Evolutionary conservation across 148 eudicot genomes (phyloP).

Genomic region (Heliosperma pusillum): DNA sequence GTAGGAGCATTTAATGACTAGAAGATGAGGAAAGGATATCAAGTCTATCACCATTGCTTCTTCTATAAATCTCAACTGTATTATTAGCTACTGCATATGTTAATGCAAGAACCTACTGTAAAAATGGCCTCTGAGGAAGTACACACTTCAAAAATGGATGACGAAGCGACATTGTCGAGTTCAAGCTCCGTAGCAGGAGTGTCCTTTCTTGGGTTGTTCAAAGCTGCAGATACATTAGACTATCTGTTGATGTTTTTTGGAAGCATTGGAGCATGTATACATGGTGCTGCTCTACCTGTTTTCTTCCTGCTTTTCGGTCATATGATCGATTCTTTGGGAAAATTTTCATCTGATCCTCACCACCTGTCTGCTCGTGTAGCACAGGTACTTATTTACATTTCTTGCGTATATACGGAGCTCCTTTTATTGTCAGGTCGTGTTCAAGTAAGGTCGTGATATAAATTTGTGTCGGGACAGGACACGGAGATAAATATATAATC

Average conservation of each 20-base stretch:
- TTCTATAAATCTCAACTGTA: conserved; percentile 2
- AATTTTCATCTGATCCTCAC: conserved; percentile 45
- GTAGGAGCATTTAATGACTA: conserved; percentile 5
- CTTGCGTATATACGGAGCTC: too few relatives aligned
- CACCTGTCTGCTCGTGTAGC: conserved; percentile 42
- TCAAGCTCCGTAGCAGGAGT: conserved; percentile 13
- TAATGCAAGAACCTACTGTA: background rate
- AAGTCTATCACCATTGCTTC: conserved; percentile 11
- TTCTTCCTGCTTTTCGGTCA: conserved; percentile 66
- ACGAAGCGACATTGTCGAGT: background rate
- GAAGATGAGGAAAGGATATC: conserved; percentile 1
- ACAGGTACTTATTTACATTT: conserved; percentile 31
- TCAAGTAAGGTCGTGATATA: too few relatives aligned
- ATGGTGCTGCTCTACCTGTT: conserved; percentile 64
- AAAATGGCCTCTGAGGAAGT: conserved; percentile 1
- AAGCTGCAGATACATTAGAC: conserved; percentile 53
- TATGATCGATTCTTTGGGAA: conserved; percentile 65
- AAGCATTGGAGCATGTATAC: conserved; percentile 58
- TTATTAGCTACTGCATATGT: background rate
- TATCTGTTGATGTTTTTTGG: conserved; percentile 59
- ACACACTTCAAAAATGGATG: conserved; percentile 9
- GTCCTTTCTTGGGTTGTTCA: conserved; percentile 47
- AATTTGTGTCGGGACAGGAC: too few relatives aligned
- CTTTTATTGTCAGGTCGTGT: too few relatives aligned
- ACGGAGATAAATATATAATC: too few relatives aligned